Evolutionary conservation across 176 grass and related monocot species (phyloP).

Genomic region (Puccinellia tenuiflora): DNA sequence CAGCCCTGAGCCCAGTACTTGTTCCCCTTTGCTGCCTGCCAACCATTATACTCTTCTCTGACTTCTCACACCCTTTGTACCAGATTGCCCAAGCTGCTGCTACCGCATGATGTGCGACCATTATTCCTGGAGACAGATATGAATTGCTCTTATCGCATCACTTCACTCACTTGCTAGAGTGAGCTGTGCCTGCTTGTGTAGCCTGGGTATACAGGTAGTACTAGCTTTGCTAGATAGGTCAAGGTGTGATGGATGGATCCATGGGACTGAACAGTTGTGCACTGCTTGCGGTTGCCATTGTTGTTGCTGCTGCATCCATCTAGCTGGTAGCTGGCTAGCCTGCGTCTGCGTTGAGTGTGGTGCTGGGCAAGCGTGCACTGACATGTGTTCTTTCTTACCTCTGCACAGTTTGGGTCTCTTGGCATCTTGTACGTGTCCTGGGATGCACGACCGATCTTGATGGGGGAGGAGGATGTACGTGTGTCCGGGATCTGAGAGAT

Average conservation of each 20-base stretch:
- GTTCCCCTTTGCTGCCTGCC: neutral
- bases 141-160: conserved; percentile 11
- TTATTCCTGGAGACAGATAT: conserved; percentile 31
- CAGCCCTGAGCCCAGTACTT: conserved; percentile 31
- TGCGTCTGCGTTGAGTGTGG: conserved; percentile 38
- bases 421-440: conserved; percentile 42
- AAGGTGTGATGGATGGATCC: conserved; percentile 26
- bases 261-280: conserved; percentile 35
- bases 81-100: neutral
- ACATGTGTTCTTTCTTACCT: conserved; percentile 41
- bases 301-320: neutral
- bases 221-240: conserved; percentile 12
- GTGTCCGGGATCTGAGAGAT: no score
- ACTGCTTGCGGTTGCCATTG: conserved; percentile 28
- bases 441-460: conserved; percentile 5
- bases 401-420: conserved; percentile 44
- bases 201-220: neutral
- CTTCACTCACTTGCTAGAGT: neutral
- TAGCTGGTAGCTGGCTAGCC: neutral
- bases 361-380: conserved; percentile 45
- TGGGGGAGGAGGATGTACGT: neutral
- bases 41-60: conserved; percentile 17
- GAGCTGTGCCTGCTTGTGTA: neutral
- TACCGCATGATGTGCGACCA: conserved; percentile 13
- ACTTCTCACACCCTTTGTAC: neutral